Percentiles rank a stretch among this genome's conserved stretches.
These are phyloP conservation scores for Saccharomyces pastorianus DNA, from an alignment of 1,139 yeast species.

Conservation along the genomic window DNA sequence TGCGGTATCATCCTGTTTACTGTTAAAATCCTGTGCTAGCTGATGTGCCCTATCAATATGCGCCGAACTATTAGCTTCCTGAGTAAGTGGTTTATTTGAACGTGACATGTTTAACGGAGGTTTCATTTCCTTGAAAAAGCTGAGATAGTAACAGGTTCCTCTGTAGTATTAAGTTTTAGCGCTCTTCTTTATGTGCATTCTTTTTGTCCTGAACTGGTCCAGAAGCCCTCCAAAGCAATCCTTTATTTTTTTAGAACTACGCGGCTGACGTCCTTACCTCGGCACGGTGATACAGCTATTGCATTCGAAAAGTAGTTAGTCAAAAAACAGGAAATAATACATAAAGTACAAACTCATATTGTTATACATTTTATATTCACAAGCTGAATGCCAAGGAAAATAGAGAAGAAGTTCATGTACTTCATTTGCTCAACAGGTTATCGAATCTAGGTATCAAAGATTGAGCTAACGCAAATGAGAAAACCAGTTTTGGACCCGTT, in stretches of 20 bases:
- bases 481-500: conserved; percentile 96
- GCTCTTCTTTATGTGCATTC: neutral
- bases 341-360: neutral
- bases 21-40: conserved; percentile 6
- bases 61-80: neutral
- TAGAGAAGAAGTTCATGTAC: neutral
- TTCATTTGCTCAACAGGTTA: conserved; percentile 38
- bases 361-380: neutral
- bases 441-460: conserved; percentile 94
- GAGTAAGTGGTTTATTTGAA: conserved; percentile 5
- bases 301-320: neutral
- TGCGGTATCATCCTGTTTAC: conserved; percentile 6
- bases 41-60: neutral
- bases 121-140: neutral
- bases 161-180: neutral
- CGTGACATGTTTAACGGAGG: neutral
- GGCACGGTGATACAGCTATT: neutral
- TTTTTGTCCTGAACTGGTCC: neutral
- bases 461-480: conserved; percentile 94
- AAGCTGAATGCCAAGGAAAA: neutral
- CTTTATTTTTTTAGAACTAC: neutral
- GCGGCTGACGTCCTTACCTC: neutral
- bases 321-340: neutral
- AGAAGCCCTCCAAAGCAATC: neutral
- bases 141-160: neutral